Conservation (phyloP, 495 filamentous ascomycete genomes). For the Xylaria venustula region DNA sequence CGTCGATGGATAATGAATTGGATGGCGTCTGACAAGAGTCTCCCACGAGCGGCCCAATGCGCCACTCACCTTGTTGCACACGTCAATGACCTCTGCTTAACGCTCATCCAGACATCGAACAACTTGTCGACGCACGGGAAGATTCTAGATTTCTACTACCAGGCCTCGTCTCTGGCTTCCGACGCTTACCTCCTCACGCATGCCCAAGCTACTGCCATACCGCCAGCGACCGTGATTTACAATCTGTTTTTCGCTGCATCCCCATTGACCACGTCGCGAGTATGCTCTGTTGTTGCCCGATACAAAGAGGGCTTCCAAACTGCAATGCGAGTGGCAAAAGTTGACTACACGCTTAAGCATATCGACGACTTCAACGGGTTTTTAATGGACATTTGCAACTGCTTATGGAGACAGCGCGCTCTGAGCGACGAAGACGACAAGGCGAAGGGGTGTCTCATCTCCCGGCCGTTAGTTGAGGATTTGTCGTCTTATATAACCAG, state of each 20-base stretch:
- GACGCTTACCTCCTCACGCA: conserved; percentile 36
- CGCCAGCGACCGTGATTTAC: conserved; percentile 68
- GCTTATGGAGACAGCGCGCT: conserved; percentile 76
- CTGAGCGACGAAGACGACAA: conserved; percentile 67
- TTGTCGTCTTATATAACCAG: conserved; percentile 47
- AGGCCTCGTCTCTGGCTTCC: conserved; percentile 54
- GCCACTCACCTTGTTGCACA: conserved; percentile 53
- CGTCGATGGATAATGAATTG: conserved; percentile 61
- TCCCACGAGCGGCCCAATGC: conserved; percentile 25
- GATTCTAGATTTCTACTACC: conserved; percentile 72
- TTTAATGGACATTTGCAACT: conserved; percentile 87
- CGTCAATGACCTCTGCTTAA: conserved; percentile 61
- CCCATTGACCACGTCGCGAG: conserved; percentile 63
- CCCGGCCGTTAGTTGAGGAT: conserved; percentile 41
- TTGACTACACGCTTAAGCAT: conserved; percentile 47
- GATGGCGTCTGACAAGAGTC: conserved; percentile 28
- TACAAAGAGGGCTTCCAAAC: conserved; percentile 77
- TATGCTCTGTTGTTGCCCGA: conserved; percentile 62
- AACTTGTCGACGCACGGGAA: conserved; percentile 38
- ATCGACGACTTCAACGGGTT: conserved; percentile 79
- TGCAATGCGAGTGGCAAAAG: conserved; percentile 45
- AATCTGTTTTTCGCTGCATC: conserved; percentile 63
- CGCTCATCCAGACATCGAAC: conserved; percentile 53
- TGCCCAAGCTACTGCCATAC: conserved; percentile 49
- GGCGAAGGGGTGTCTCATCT: conserved; percentile 69